Evolutionary conservation across 2,329 filamentous ascomycete species (phyloP), one percentile per base, ranked within the genome.

Genomic region (Ascochyta koolunga): DNA sequence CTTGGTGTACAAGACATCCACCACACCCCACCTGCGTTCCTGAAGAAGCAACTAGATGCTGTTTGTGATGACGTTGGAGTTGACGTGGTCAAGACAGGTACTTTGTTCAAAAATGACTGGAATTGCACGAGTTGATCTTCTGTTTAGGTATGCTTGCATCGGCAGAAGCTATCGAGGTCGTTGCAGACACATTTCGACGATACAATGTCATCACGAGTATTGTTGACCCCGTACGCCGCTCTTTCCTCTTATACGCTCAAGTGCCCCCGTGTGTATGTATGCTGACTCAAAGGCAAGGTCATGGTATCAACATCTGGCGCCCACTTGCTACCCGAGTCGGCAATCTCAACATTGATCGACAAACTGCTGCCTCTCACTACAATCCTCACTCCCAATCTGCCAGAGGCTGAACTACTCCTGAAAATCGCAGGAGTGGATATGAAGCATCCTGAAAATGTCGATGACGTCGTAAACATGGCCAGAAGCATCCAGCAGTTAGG

Each of bases 81-180:
- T 3, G 91, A 96, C 79, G 91, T 96, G 40, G 86, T 98, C 62
- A 98, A 97, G 77, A 93, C 91, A 41, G 93, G 92, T 96, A 61
- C 1, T 29, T 74, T 16, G 11, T 19, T 2, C 35, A 3, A 3
- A 11, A 8, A 31, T 2, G 8, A 19, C 13, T 16, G 25, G 24
- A 1, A 2, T 27, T 5, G 5, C 5, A 6, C 33, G 60, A 66
- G 24, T 65, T 50, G 4, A 48, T 16, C 5, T 2, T 40, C 3
- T 15, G 27, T 45, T 10, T 40, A 93, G 90, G 91, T 33, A 96
- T 96, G 91, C 82, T 96, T 54, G 89, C 89, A 16, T 90, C 88
- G 24, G 82, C 84, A 10, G 85, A 85, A 57, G 90, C 87, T 0
- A 86, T 93, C 56, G 76, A 82, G 54, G 81, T 88, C 53, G 86